These are phyloP conservation scores for Micractinium conductrix DNA, from an alignment of 139 green algal genomes.

Conservation along the genomic window DNA sequence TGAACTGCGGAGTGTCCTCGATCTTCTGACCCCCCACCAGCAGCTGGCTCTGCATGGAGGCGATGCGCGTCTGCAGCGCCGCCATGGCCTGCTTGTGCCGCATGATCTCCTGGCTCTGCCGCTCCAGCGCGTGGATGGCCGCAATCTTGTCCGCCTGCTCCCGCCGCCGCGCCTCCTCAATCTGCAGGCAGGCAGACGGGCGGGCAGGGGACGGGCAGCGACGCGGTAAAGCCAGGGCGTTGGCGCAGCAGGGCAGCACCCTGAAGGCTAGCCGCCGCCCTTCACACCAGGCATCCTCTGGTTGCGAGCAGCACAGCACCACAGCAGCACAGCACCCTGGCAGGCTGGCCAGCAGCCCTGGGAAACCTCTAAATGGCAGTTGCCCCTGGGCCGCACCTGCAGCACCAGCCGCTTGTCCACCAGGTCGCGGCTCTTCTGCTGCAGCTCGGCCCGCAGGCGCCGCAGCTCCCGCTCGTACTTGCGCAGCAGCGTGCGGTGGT, in stretches of 20 bases:
- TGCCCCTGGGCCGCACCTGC: slow-evolving; percentile 59
- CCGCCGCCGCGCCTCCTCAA: slow-evolving; percentile 90
- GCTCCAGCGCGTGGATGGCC: slow-evolving; percentile 92
- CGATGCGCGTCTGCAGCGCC: slow-evolving; percentile 81
- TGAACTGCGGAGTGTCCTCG: slow-evolving; percentile 84
- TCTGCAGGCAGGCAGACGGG: slow-evolving; percentile 60
- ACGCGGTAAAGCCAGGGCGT: no score
- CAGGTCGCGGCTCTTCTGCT: slow-evolving; percentile 79
- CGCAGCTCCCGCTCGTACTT: slow-evolving; percentile 96
- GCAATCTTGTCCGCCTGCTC: slow-evolving; percentile 96
- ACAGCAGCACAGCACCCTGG: no score
- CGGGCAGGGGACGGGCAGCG: no score
- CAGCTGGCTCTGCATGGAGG: slow-evolving; percentile 89
- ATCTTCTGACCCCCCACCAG: slow-evolving; percentile 80
- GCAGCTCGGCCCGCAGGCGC: slow-evolving; percentile 86
- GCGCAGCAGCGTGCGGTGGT: slow-evolving; percentile 93
- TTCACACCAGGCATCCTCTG: no score
- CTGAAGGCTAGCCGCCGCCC: no score
- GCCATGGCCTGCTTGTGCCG: slow-evolving; percentile 91
- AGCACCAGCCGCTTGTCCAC: slow-evolving; percentile 93
- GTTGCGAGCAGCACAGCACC: no score
- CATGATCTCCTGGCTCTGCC: slow-evolving; percentile 87
- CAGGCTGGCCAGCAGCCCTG: no score
- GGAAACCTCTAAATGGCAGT: not conserved
- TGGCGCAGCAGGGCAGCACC: no score